Conservation (phyloP, 768 basidiomycete species). For the Ephemerocybe angulata region DNA sequence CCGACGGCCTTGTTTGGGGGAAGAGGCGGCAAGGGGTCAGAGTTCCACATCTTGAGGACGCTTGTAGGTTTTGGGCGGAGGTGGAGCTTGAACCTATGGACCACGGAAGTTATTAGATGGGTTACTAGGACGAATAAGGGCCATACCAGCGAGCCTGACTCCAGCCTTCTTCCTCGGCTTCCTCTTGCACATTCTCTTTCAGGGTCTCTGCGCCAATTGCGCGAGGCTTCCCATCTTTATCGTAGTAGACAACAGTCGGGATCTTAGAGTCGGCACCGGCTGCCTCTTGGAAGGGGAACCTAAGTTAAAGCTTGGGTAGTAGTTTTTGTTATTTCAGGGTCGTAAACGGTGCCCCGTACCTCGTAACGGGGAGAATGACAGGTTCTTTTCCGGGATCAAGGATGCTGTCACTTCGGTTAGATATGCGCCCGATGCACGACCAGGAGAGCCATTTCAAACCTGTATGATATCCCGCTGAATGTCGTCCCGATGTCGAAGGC, state of each 20-base stretch:
- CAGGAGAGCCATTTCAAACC: constrained; percentile 5
- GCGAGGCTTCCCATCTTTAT: constrained; percentile 5
- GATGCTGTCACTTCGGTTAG: constrained; percentile 15
- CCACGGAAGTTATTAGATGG: neutral
- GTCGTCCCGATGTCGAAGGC: constrained; percentile 18
- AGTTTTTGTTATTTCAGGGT: neutral
- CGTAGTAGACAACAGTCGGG: constrained; percentile 14
- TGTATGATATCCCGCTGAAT: constrained; percentile 15
- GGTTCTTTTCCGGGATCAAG: constrained; percentile 23
- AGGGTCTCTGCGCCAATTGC: constrained; percentile 14
- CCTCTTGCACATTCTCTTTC: constrained; percentile 10
- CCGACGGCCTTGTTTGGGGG: too few relatives aligned
- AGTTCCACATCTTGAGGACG: too few relatives aligned
- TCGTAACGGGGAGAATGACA: constrained; percentile 23
- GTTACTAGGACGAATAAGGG: constrained; percentile 33
- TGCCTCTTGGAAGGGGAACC: constrained; percentile 15
- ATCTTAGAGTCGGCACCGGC: constrained; percentile 14
- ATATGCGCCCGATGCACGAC: constrained; percentile 4
- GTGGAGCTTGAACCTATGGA: too few relatives aligned
- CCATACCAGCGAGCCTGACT: constrained; percentile 12
- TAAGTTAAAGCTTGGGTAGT: constrained; percentile 4
- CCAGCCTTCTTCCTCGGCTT: constrained; percentile 13
- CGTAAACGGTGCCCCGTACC: constrained; percentile 13
- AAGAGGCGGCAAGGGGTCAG: too few relatives aligned
- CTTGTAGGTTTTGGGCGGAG: too few relatives aligned